Evolutionary conservation across 257 asterid genomes (phyloP).

Genomic region (Salvia miltiorrhiza): DNA sequence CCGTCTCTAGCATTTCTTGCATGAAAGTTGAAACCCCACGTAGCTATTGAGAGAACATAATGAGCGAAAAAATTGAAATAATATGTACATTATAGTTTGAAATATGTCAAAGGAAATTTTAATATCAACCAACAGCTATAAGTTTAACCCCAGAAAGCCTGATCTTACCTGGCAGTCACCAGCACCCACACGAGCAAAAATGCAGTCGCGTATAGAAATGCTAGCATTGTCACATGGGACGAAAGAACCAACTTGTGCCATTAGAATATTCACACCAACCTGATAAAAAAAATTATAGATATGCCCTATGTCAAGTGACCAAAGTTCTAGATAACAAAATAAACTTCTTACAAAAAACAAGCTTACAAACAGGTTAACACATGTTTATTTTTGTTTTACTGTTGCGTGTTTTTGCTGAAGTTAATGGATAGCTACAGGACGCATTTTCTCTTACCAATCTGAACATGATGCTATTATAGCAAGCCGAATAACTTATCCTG

Average conservation of each 20-base stretch:
- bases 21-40: slow-evolving; percentile 99
- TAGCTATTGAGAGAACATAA: slow-evolving; percentile 40
- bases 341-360: background rate
- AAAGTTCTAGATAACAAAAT: background rate
- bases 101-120: background rate
- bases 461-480: background rate
- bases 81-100: background rate
- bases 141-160: slow-evolving; percentile 14
- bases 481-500: slow-evolving; percentile 11
- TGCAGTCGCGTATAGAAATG: slow-evolving; percentile 92
- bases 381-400: background rate
- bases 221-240: slow-evolving; percentile 86
- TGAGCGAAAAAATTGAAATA: background rate
- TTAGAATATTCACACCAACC: slow-evolving; percentile 91
- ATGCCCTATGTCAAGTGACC: slow-evolving; percentile 9
- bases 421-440: slow-evolving; percentile 8
- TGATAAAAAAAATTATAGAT: slow-evolving; percentile 33
- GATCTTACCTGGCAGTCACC: slow-evolving; percentile 96
- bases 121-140: slow-evolving; percentile 12
- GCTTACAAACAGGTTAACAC: background rate
- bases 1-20: slow-evolving; percentile 99
- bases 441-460: slow-evolving; percentile 3
- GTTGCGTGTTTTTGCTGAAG: background rate
- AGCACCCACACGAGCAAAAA: slow-evolving; percentile 99
- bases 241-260: slow-evolving; percentile 96